Evolutionary conservation across 176 grass and related monocot species (phyloP), one percentile per base, ranked within the genome.

Genomic region (Luzula sylvatica): DNA sequence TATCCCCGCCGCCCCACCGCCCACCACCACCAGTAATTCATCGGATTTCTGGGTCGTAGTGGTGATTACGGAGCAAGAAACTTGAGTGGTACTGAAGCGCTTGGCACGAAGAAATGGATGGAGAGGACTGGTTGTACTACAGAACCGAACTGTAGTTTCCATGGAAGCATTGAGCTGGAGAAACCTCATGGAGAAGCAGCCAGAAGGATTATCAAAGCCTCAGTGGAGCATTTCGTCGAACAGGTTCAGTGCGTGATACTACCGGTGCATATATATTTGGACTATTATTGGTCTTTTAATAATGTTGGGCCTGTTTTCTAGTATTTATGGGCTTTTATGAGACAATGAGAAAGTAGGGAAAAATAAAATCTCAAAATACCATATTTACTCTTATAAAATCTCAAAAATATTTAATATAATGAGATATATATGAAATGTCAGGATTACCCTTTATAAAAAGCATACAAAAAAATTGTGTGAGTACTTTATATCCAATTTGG

Each of bases 1-100:
- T 0, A 96, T 59, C 24, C 90, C 90, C 11, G 90, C 83, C 3
- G 90, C 83, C 17, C 90, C 90, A 40, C 84, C 90, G 3, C 90
- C 84, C 29, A 96, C 84, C 50, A 89, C 90, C 46, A 86, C 73
- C 53, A 89, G 52, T 12, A 69, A 76, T n/a, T n/a, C 43, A 53
- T 66, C 29, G 67, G 58, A 22, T 39, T 54, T 18, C 75, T 69
- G 54, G 68, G 40, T 39, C 9, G 24, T 17, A 21, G 71, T 26
- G 46, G n/a, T n/a, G n/a, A n/a, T n/a, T n/a, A 57, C 51, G 32
- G 38, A 68, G 5, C 51, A 52, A 13, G 23, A 39, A 43, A 56
- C 17, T 19, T 50, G 18, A 50, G 3, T 38, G 20, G 82, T 75
- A 35, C 55, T 52, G 17, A 30, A 65, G 15, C 26, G 58, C 6